These are phyloP conservation scores for Meyerozyma smithsonii DNA, from an alignment of 1,139 yeast genomes.

Conservation along the genomic window DNA sequence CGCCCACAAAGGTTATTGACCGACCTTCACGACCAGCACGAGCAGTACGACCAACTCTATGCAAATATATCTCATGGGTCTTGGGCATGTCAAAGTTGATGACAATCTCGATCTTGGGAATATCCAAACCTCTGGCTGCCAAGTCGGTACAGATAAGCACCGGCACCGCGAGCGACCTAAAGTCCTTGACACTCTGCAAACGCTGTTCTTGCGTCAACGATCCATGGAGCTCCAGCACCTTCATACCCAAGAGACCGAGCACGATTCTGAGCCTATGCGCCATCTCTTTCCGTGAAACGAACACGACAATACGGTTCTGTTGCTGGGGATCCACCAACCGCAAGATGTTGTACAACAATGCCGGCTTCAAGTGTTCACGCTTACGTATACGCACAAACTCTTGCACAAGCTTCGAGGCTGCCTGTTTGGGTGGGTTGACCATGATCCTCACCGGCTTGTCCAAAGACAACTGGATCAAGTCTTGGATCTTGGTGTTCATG, in stretches of 20 bases:
- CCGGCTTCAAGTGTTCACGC: constrained; percentile 79
- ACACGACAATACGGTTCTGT: constrained; percentile 75
- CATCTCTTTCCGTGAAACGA: constrained; percentile 83
- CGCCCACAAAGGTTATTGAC: constrained; percentile 92
- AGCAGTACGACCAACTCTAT: constrained; percentile 98
- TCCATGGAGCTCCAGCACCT: constrained; percentile 92
- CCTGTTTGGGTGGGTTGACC: constrained; percentile 95
- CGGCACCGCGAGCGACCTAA: constrained; percentile 78
- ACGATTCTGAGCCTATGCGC: constrained; percentile 84
- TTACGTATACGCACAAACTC: constrained; percentile 93
- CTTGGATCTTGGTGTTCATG: constrained; percentile 91
- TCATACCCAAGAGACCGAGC: constrained; percentile 81
- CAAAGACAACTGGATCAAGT: constrained; percentile 78
- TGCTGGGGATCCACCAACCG: constrained; percentile 58
- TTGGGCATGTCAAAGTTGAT: constrained; percentile 96
- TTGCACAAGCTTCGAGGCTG: constrained; percentile 80
- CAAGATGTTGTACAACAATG: constrained; percentile 68
- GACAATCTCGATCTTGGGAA: constrained; percentile 93
- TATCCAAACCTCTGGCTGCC: constrained; percentile 99
- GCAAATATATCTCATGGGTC: constrained; percentile 82
- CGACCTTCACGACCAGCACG: constrained; percentile 98
- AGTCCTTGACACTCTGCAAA: constrained; percentile 73
- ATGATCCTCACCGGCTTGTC: constrained; percentile 88
- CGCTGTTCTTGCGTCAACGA: constrained; percentile 95
- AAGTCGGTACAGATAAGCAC: constrained; percentile 92